phyloP scores from a whole-genome alignment of 2,329 filamentous ascomycete genomes.

The Xylariaceae sp. region DNA sequence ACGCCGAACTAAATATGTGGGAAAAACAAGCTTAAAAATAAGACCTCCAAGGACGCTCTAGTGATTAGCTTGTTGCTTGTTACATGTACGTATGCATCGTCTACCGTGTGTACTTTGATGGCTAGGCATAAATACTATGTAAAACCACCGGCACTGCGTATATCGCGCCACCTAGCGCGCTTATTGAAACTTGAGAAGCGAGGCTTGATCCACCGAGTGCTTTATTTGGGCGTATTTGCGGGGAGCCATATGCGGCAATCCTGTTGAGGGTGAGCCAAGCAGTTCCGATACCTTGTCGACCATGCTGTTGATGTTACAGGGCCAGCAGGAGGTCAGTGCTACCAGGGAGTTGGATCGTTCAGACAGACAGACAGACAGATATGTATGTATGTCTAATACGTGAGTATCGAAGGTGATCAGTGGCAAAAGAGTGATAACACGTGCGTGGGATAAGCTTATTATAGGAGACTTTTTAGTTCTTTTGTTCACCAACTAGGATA shows the following conservation, averaged over 20 bases:
- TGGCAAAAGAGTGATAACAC: constrained; percentile 2
- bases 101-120: not conserved
- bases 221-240: not conserved
- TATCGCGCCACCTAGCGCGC: not conserved
- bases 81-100: not conserved
- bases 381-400: no score
- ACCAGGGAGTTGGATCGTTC: not conserved
- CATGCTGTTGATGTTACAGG: not conserved
- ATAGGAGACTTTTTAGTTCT: not conserved
- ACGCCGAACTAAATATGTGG: not conserved
- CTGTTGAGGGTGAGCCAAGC: not conserved
- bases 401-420: not conserved
- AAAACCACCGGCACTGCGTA: not conserved
- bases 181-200: not conserved
- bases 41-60: not conserved
- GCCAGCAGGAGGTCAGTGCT: not conserved
- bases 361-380: not conserved
- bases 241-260: not conserved
- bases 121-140: not conserved
- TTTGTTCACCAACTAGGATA: not conserved
- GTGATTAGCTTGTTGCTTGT: no score
- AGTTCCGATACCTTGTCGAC: not conserved
- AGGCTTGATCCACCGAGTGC: not conserved
- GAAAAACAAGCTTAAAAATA: not conserved
- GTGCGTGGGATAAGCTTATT: not conserved